A percentile compares a stretch with the other conserved stretches of the same genome.
These are phyloP conservation scores for Salix caprea DNA, from an alignment of 345 rosid genomes.

Conservation along the genomic window DNA sequence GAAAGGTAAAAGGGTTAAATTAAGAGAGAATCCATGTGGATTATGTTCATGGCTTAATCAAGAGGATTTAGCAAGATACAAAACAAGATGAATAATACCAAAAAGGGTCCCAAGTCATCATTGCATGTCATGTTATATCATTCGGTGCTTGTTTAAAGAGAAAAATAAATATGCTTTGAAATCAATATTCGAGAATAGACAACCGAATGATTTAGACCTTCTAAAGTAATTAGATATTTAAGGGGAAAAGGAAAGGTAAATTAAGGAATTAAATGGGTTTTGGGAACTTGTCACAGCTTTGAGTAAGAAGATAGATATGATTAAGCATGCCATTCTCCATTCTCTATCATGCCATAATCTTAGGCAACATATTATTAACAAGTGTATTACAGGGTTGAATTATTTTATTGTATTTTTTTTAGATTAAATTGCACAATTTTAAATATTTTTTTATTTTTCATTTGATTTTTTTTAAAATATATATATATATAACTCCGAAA, in stretches of 20 bases:
- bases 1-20: constrained; percentile 21
- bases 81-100: constrained; percentile 4
- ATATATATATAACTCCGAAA: no score
- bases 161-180: constrained; percentile 33
- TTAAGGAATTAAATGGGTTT: neutral
- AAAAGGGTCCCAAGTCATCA: constrained; percentile 44
- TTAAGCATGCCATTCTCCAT: neutral
- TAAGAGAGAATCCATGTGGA: constrained; percentile 13
- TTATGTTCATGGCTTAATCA: constrained; percentile 12
- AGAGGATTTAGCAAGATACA: constrained; percentile 19
- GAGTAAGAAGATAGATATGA: neutral
- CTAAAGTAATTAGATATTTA: constrained; percentile 21
- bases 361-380: neutral
- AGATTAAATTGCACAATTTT: no score
- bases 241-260: neutral
- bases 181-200: constrained; percentile 27
- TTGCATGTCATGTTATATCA: constrained; percentile 37
- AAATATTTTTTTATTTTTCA: no score
- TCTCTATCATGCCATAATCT: neutral
- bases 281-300: neutral
- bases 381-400: no score
- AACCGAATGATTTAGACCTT: constrained; percentile 43
- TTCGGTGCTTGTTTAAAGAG: constrained; percentile 16
- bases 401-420: no score
- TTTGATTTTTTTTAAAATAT: no score